Conservation (phyloP, 2,329 filamentous ascomycete genomes). For the Pseudonectria buxi region DNA sequence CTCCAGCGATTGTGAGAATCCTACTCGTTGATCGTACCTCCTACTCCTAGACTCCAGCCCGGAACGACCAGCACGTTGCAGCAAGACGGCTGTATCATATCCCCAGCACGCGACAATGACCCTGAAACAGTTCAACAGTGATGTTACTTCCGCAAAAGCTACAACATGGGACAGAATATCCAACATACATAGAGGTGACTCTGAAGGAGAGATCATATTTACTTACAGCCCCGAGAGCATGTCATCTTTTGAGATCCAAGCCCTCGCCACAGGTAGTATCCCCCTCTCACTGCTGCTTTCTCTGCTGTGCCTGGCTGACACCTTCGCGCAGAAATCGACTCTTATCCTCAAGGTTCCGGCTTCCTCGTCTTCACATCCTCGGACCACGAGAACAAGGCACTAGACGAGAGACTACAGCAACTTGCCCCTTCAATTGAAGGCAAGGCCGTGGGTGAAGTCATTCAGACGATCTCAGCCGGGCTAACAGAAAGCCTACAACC, state of each 20-base stretch:
- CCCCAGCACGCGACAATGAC: conserved; percentile 44
- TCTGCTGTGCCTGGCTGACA: not conserved
- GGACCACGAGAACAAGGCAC: conserved; percentile 26
- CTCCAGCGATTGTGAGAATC: too few species aligned
- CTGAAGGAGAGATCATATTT: conserved; percentile 67
- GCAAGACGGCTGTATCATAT: too few species aligned
- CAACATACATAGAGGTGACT: conserved; percentile 53
- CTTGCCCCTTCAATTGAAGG: conserved; percentile 25
- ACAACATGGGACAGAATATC: conserved; percentile 43
- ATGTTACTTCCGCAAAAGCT: conserved; percentile 36
- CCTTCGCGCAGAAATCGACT: conserved; percentile 21
- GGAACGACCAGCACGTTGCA: too few species aligned
- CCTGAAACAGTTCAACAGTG: conserved; percentile 56
- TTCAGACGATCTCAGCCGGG: conserved; percentile 10
- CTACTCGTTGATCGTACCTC: too few species aligned
- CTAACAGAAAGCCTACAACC: conserved; percentile 9
- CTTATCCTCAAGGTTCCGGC: conserved; percentile 31
- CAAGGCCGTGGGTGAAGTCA: conserved; percentile 18
- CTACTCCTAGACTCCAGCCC: too few species aligned
- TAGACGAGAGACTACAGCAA: conserved; percentile 40
- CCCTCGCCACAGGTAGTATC: conserved; percentile 30
- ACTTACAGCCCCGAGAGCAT: conserved; percentile 33
- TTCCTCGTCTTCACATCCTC: conserved; percentile 40
- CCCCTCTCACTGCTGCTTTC: not conserved
- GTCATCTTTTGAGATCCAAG: conserved; percentile 29